phyloP scores from a whole-genome alignment of 2,329 filamentous ascomycete species.

The Fonsecaea pugnacius region DNA sequence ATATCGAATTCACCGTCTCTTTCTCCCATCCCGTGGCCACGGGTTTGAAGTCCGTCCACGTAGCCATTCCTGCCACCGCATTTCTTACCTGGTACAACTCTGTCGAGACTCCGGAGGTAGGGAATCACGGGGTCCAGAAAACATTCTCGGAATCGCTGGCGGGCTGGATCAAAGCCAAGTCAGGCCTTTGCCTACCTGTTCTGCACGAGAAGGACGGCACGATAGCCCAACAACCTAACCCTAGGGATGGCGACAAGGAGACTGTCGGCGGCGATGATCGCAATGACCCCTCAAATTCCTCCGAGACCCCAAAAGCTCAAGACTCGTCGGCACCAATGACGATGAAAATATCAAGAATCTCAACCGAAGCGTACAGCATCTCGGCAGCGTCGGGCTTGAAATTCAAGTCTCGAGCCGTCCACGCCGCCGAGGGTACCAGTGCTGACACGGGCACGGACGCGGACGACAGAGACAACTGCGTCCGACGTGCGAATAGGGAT shows the following conservation, averaged over 20 bases:
- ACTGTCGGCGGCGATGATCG: background rate
- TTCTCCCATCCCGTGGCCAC: constrained; percentile 31
- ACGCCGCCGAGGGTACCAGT: constrained; percentile 1
- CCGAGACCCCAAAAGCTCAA: background rate
- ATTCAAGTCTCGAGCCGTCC: constrained; percentile 27
- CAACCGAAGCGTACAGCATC: constrained; percentile 31
- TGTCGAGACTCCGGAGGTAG: background rate
- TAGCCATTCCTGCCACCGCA: constrained; percentile 21
- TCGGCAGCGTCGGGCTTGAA: constrained; percentile 32
- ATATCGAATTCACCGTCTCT: constrained; percentile 30
- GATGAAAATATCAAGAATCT: constrained; percentile 32
- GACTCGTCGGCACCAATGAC: constrained; percentile 14
- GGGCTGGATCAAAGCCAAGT: constrained; percentile 20
- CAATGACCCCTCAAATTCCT: background rate
- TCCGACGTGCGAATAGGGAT: constrained; percentile 29
- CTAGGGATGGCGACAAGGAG: background rate
- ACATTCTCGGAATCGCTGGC: constrained; percentile 26
- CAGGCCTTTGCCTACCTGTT: constrained; percentile 22
- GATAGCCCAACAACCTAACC: background rate
- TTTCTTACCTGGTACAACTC: constrained; percentile 20
- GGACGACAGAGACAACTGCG: constrained; percentile 17
- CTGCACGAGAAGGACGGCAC: background rate
- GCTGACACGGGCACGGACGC: background rate
- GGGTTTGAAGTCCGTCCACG: constrained; percentile 32
- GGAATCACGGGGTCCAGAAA: background rate